Percentiles rank a stretch among this genome's conserved stretches.
Conservation (phyloP, 78 protist species). For the Planoprotostelium fungivorum region DNA sequence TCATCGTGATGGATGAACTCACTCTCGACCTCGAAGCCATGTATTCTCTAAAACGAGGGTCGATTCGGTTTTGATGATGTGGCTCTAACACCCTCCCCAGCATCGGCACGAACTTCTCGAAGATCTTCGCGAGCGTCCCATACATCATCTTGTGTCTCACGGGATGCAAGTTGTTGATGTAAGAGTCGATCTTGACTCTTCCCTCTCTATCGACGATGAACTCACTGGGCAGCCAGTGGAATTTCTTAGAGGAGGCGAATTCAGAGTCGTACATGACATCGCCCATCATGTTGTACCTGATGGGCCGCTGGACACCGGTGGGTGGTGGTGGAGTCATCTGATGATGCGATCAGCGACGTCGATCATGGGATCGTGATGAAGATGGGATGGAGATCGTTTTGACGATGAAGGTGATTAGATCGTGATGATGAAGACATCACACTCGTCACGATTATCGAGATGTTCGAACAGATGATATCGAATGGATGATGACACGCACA, state of each 20-base stretch:
- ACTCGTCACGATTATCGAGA: too few relatives aligned
- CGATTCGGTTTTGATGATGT: too few relatives aligned
- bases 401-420: too few relatives aligned
- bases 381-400: too few relatives aligned
- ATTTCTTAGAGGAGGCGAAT: not conserved
- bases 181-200: constrained; percentile 27
- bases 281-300: too few relatives aligned
- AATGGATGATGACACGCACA: not conserved
- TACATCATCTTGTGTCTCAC: constrained; percentile 17
- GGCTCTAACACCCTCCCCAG: constrained; percentile 18
- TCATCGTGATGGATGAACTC: too few relatives aligned
- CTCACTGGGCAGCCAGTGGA: constrained; percentile 57
- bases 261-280: too few relatives aligned
- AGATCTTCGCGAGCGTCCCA: constrained; percentile 10
- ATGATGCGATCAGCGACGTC: not conserved
- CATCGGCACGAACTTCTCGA: constrained; percentile 38
- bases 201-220: constrained; percentile 26
- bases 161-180: constrained; percentile 60
- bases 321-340: not conserved
- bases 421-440: too few relatives aligned
- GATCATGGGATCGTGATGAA: not conserved
- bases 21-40: too few relatives aligned
- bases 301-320: too few relatives aligned
- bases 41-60: too few relatives aligned
- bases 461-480: too few relatives aligned